Percentiles rank a stretch among this genome's conserved stretches.
Conservation (phyloP, 75 land plant species). For the Chamaecyparis obtusa region DNA sequence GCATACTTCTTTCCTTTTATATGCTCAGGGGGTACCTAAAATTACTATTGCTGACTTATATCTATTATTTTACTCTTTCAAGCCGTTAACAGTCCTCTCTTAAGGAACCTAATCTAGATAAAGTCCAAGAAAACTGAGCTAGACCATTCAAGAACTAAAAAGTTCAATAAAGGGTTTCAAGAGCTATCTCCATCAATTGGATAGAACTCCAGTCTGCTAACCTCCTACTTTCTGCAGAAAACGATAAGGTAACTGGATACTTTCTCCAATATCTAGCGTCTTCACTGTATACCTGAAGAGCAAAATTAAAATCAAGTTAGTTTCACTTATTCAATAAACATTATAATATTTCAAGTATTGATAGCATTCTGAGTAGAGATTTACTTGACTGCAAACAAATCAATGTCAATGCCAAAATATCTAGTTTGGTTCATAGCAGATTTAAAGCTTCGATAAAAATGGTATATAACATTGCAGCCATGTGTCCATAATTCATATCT, state of each 20-base stretch:
- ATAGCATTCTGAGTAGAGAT: background rate
- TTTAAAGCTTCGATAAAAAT: background rate
- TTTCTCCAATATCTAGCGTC: slow-evolving; percentile 4
- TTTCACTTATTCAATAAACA: background rate
- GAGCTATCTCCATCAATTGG: background rate
- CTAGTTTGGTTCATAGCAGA: background rate
- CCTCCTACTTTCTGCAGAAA: background rate
- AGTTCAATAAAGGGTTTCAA: background rate
- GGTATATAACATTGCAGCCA: background rate
- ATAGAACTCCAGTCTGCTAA: background rate
- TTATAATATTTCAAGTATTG: background rate
- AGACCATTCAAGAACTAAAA: background rate
- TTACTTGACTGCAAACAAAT: background rate
- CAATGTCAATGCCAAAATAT: background rate
- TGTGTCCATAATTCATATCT: background rate
- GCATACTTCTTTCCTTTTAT: background rate
- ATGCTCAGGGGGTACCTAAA: background rate
- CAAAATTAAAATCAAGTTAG: background rate
- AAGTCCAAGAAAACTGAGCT: background rate
- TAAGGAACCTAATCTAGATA: background rate
- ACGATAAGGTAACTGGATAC: background rate
- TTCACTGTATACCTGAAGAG: slow-evolving; percentile 8
- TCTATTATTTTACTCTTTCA: background rate
- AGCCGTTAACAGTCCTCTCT: background rate
- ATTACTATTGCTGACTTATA: background rate